phyloP scores from a whole-genome alignment of 2,329 filamentous ascomycete species.

The Alternaria incomplexa region DNA sequence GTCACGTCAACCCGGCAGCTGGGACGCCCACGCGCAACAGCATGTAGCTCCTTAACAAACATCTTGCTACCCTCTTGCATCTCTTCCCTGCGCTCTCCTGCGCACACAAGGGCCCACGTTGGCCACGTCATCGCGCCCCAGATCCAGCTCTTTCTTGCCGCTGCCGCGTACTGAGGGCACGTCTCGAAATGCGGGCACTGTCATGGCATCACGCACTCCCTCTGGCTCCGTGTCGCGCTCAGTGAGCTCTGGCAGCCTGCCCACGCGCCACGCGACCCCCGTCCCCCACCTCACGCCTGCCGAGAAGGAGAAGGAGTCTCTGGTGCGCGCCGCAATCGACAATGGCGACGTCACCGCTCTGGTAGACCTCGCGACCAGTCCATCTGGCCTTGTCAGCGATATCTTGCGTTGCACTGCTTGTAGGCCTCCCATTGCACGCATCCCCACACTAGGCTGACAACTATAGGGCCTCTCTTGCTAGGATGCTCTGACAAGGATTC shows the following conservation, averaged over 20 bases:
- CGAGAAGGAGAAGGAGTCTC: slow-evolving; percentile 34
- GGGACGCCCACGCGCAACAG: slow-evolving; percentile 9
- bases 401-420: slow-evolving; percentile 74
- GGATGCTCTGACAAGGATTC: slow-evolving; percentile 39
- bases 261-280: slow-evolving; percentile 23
- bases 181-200: slow-evolving; percentile 26
- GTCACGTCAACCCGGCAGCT: slow-evolving; percentile 16
- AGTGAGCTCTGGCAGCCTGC: slow-evolving; percentile 37
- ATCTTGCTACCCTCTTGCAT: not conserved
- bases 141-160: not conserved
- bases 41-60: slow-evolving; percentile 12
- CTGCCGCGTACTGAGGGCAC: not conserved
- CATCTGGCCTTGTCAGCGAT: slow-evolving; percentile 56
- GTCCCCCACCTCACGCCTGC: slow-evolving; percentile 22
- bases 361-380: slow-evolving; percentile 50
- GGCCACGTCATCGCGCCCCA: slow-evolving; percentile 14
- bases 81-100: slow-evolving; percentile 7
- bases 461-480: slow-evolving; percentile 66
- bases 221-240: slow-evolving; percentile 34
- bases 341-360: slow-evolving; percentile 50
- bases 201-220: slow-evolving; percentile 36
- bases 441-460: slow-evolving; percentile 19
- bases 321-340: slow-evolving; percentile 52
- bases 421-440: slow-evolving; percentile 55
- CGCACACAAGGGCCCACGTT: slow-evolving; percentile 4